These are phyloP conservation scores for Luffa aegyptiaca DNA, from an alignment of 306 rosid species.

Conservation along the genomic window DNA sequence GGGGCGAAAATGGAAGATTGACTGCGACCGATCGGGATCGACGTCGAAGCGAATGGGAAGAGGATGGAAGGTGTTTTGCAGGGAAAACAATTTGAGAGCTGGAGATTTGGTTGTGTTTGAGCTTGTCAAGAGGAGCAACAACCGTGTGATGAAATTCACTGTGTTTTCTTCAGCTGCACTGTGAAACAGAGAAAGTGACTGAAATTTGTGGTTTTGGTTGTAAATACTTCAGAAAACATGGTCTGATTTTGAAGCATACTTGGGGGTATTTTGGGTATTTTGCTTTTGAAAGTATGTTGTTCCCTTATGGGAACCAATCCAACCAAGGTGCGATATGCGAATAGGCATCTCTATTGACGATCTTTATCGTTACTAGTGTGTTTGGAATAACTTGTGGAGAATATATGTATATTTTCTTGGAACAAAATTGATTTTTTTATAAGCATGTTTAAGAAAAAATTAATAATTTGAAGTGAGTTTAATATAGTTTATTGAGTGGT, in stretches of 20 bases:
- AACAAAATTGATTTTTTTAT: too few relatives aligned
- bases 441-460: too few relatives aligned
- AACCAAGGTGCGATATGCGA: background rate
- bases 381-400: too few relatives aligned
- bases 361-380: too few relatives aligned
- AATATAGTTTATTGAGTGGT: too few relatives aligned
- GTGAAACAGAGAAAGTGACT: background rate
- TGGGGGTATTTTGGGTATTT: background rate
- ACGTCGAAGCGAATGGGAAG: background rate
- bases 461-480: too few relatives aligned
- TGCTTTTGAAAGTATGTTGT: background rate
- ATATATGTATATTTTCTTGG: too few relatives aligned
- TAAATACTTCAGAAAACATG: background rate
- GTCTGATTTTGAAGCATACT: background rate
- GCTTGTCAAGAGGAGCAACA: slow-evolving; percentile 9
- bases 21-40: background rate
- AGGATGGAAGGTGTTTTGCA: slow-evolving; percentile 16
- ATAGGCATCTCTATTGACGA: background rate
- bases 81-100: background rate
- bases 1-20: slow-evolving; percentile 10
- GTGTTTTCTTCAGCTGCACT: background rate
- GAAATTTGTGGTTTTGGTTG: background rate
- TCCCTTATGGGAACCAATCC: background rate
- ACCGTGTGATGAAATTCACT: slow-evolving; percentile 12
- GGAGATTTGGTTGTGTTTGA: slow-evolving; percentile 30